Percentiles rank a stretch among this genome's conserved stretches.
phyloP scores from a whole-genome alignment of 2,329 filamentous ascomycete genomes.

The Leptographium flavum region DNA sequence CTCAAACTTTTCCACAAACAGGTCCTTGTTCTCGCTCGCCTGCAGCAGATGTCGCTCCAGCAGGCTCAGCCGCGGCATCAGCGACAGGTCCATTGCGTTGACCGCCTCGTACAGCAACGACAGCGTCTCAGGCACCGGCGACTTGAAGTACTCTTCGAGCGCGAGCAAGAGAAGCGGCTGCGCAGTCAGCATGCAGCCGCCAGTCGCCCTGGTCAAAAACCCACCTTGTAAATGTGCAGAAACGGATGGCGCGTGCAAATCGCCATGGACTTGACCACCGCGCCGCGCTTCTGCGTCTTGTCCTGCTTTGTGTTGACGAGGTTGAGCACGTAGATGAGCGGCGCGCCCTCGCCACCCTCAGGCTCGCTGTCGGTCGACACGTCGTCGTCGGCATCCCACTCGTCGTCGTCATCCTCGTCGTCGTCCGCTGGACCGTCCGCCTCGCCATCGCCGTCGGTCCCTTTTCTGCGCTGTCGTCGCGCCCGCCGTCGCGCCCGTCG shows the following conservation, averaged over 20 bases:
- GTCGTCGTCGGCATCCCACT: conserved; percentile 35
- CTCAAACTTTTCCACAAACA: conserved; percentile 97
- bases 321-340: conserved; percentile 92
- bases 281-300: conserved; percentile 80
- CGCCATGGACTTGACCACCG: conserved; percentile 94
- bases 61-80: conserved; percentile 74
- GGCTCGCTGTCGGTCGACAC: conserved; percentile 47
- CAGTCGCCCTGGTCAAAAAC: too few species aligned
- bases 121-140: conserved; percentile 75
- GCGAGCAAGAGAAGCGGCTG: conserved; percentile 80
- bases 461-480: conserved; percentile 32
- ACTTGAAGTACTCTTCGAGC: conserved; percentile 93
- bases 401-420: conserved; percentile 28
- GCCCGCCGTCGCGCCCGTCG: conserved; percentile 34
- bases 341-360: conserved; percentile 67
- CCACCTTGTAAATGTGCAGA: conserved; percentile 91
- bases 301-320: conserved; percentile 97
- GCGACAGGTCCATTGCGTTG: conserved; percentile 89
- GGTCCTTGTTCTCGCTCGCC: conserved; percentile 82
- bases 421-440: conserved; percentile 32
- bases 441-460: conserved; percentile 25
- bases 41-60: conserved; percentile 79
- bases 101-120: conserved; percentile 81
- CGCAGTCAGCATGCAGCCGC: neutral
- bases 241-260: conserved; percentile 97